Base-by-base conservation (phyloP, 148 eudicot species). In the Spergularia marina region DNA sequence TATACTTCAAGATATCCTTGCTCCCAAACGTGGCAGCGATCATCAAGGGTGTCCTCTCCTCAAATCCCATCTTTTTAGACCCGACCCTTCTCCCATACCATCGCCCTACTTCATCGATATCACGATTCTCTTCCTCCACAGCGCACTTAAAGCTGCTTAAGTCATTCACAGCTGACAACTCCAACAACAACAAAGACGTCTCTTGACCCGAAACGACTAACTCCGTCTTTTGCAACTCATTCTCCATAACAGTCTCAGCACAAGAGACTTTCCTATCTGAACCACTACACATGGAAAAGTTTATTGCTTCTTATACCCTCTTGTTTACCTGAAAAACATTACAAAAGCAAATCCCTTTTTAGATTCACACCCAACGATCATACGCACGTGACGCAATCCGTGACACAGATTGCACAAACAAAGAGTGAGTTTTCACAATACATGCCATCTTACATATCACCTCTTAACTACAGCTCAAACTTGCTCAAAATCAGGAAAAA, bases 21-120 rank as follows among this genome's bases (percentile, higher is more conserved):
- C 93, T 87, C 3, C 97, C 98, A 80, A 91, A 92, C 87, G 86
- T 83, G 36, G 99, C 84, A 77, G 99, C 97, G 61, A 96, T 72
- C 97, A 91, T 85, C 60, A 96, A 78, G 0, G 99, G 97, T 2
- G 98, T 96, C 77, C 99, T 82, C 84, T 91, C 94, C 63, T 88
- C 97, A 39, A 85, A 86, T 12, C 89, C 90, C 89, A 96, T 82
- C 89, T 89, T 88, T 80, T 88, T 96, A 10, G 87, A 92, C 76
- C 98, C 94, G 25, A 86, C 63, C 81, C 78, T 86, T 78, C 93
- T 80, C 30, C 92, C 92, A 72, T 91, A 96, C 99, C 99, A 96
- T 16, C 68, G 71, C 10, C 93, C 82, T 4, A 75, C 72, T 75
- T 79, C 87, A 79, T 89, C 86, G 12, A 91, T 36, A 78, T 87